Conservation (phyloP, 805 yeast species). For the Wickerhamiella spandovensis region DNA sequence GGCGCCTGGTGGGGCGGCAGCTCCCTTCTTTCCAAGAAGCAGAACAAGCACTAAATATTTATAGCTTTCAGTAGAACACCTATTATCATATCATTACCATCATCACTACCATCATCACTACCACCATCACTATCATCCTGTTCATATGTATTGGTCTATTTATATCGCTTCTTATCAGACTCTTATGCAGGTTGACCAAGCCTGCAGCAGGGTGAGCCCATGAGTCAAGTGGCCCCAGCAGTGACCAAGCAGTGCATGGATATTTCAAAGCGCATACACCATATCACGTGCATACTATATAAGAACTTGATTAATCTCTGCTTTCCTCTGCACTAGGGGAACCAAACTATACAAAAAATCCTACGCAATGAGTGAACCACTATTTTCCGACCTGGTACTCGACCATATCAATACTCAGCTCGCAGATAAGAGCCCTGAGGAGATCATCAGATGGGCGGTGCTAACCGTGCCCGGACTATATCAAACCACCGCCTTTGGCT, state of each 20-base stretch:
- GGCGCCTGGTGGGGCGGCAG: constrained; percentile 27
- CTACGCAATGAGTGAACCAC: background rate
- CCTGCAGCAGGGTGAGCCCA: no score
- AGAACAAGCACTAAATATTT: constrained; percentile 4
- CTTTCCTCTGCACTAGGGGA: no score
- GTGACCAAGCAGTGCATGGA: background rate
- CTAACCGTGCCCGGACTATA: constrained; percentile 68
- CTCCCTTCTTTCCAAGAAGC: constrained; percentile 11
- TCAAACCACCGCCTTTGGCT: constrained; percentile 92
- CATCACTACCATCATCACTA: no score
- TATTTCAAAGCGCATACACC: background rate
- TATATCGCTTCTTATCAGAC: no score
- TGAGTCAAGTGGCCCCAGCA: no score
- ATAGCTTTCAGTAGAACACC: background rate
- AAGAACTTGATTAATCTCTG: background rate
- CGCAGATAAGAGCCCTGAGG: constrained; percentile 45
- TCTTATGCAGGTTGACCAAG: background rate
- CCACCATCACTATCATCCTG: no score
- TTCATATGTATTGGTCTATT: no score
- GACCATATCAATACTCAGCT: constrained; percentile 53
- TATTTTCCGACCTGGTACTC: constrained; percentile 34
- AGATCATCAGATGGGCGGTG: constrained; percentile 70
- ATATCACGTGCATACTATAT: background rate
- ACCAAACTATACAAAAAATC: background rate
- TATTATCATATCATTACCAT: background rate